A percentile compares a stretch with the other conserved stretches of the same genome.
Conservation (phyloP, 768 basidiomycete genomes). For the Pleurotus sapidus region DNA sequence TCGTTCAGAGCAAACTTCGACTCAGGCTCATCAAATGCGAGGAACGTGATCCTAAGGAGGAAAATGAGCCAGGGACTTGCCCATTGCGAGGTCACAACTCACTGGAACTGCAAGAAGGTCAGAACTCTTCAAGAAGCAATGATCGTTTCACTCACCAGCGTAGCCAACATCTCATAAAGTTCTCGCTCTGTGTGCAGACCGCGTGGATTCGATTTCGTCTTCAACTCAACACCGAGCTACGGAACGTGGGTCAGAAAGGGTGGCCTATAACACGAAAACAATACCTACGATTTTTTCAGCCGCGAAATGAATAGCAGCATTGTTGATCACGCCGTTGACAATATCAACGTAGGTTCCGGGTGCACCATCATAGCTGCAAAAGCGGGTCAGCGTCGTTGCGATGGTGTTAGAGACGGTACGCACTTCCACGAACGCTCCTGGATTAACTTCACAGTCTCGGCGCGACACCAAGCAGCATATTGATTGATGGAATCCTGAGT, state of each 20-base stretch:
- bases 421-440: slow-evolving; percentile 21
- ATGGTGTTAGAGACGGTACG: background rate
- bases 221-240: slow-evolving; percentile 37
- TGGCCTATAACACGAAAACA: background rate
- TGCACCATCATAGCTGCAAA: slow-evolving; percentile 18
- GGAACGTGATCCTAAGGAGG: slow-evolving; percentile 13
- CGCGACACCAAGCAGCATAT: slow-evolving; percentile 24
- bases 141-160: slow-evolving; percentile 12
- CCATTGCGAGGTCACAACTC: background rate
- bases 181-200: slow-evolving; percentile 39
- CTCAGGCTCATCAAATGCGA: slow-evolving; percentile 14
- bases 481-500: slow-evolving; percentile 14
- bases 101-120: slow-evolving; percentile 8
- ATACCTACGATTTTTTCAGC: slow-evolving; percentile 32
- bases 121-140: background rate
- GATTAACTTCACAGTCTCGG: slow-evolving; percentile 17
- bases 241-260: background rate
- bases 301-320: slow-evolving; percentile 38
- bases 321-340: slow-evolving; percentile 40
- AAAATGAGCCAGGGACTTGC: too few species aligned
- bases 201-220: slow-evolving; percentile 32
- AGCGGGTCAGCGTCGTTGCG: background rate
- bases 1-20: slow-evolving; percentile 7
- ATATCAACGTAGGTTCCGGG: slow-evolving; percentile 35
- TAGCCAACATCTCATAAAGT: slow-evolving; percentile 35